Evolutionary conservation across 2,329 filamentous ascomycete genomes (phyloP), one percentile per base, ranked within the genome.

Genomic region (Neophaeococcomyces mojaviensis): DNA sequence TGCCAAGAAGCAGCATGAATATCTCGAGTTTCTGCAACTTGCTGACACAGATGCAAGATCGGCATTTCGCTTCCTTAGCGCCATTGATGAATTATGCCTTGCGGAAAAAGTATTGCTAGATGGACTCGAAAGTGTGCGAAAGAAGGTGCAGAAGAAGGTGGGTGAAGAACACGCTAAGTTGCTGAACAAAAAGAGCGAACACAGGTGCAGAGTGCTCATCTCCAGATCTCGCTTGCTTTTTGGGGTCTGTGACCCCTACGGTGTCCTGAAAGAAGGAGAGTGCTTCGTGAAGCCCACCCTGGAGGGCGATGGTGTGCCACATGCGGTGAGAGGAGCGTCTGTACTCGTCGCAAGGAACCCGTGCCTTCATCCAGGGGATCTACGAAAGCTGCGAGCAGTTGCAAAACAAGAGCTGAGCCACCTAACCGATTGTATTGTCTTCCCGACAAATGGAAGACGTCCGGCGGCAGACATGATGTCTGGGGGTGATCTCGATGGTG

Each of bases 381-480:
- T 68, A 28, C 67, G 66, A 39, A 70, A 70, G 45, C 67, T 70
- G 36, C 64, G 58, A 44, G 65, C 59, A 3, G 63, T 67, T 1
- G 59, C 67, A 36, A 54, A 55, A 5, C 56, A 56, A 1, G 63
- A 67, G 42, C 55, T 67, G 18, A 51, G 60, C 7, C 64, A 68
- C 41, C 54, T 69, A 10, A 59, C 62, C 6, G 67, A 68, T 47
- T 69, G 67, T 48, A 67, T 69, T 34, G 64, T 69, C 8, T 69
- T 68, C 47, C 54, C 67, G 3, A 63, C 61, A 2, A 46, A 54
- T 40, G 67, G 67, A 6, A 59, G 54, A 19, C 51, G 67, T 34
- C 65, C 66, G 5, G 61, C 60, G 6, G 65, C 66, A 4, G 67
- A 69, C 50, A 51, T 68, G 41, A 68, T 68, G 66, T 69, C 66